Conservation (phyloP, 805 yeast genomes). For the Wickerhamomyces hampshirensis region DNA sequence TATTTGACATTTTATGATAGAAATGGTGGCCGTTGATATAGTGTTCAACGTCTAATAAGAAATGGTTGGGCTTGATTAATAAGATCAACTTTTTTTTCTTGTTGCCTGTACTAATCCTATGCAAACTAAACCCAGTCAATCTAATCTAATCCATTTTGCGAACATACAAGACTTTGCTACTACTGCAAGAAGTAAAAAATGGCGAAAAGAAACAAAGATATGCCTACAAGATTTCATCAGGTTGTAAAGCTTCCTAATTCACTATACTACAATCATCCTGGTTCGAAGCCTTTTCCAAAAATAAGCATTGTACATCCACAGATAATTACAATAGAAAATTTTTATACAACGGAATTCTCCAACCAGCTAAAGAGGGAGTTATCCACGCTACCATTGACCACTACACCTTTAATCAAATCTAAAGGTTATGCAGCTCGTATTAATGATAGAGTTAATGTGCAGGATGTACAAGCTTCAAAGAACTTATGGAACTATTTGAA, state of each 20-base stretch:
- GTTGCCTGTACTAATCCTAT: no score
- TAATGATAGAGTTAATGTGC: slow-evolving; percentile 44
- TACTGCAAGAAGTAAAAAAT: no score
- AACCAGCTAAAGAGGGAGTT: slow-evolving; percentile 8
- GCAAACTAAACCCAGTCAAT: no score
- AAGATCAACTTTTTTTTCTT: no score
- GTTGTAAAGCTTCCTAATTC: neutral
- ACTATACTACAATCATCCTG: neutral
- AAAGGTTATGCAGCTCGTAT: slow-evolving; percentile 52
- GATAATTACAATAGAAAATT: slow-evolving; percentile 17
- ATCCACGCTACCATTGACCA: slow-evolving; percentile 27
- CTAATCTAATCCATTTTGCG: no score
- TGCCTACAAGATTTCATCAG: neutral
- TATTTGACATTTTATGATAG: neutral
- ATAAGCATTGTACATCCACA: slow-evolving; percentile 9
- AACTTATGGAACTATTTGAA: slow-evolving; percentile 40
- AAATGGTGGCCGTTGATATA: no score
- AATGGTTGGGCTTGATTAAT: no score
- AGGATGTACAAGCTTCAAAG: slow-evolving; percentile 33
- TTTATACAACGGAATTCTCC: slow-evolving; percentile 12
- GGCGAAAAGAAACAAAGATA: neutral
- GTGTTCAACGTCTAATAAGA: no score
- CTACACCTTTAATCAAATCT: slow-evolving; percentile 44
- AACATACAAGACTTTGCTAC: no score
- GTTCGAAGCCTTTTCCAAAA: neutral